Base-by-base conservation (phyloP, 768 basidiomycete species). In the Boletus fagicola region DNA sequence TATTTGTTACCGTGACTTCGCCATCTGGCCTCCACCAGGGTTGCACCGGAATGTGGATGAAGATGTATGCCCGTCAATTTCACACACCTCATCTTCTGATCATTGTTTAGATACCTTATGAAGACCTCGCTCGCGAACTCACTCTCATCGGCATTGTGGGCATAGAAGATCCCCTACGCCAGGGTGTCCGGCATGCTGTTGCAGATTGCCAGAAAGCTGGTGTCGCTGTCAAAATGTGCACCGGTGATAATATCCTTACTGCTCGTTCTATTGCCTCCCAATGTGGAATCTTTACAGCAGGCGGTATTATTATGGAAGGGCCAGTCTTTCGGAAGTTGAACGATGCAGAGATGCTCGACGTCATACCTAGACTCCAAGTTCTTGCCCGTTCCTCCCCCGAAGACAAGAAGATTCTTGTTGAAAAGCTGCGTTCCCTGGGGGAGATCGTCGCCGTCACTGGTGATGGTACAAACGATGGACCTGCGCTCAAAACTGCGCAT, bases 301-400 rank as follows among this genome's bases (percentile, higher is more conserved):
- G 95, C 26, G 97, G 97, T 31, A 83, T 98, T 62, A 91, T 99
- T 74, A 98, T 98, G 93, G 97, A 99, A 70, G 95, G 97, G 0
- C 96, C 96, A 0, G 81, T 88, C 5, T 99, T 98, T 81, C 83
- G 97, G 44, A 78, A 86, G 67, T 80, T 99, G 36, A 79, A 75
- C 13, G 80, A 84, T 20, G 62, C 76, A 0, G 88, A 97, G 61
- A 85, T 86, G 72, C 75, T 89, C 39, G 88, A 91, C 46, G 83
- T 98, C 56, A 87, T 94, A 1, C 96, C 96, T 5, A 86, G 93
- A 20, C 79, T 99, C 2, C 96, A 98, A 72, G 94, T 99, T 20
- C 87, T 99, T 40, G 97, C 97, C 35, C 91, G 97, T 8, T 98
- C 96, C 0, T 97, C 94, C 0, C 97, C 97, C 0, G 90, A 97